Percentiles rank a stretch among this genome's conserved stretches.
phyloP scores from a whole-genome alignment of 2,329 filamentous ascomycete genomes.

The Emergomyces pasteurianus region DNA sequence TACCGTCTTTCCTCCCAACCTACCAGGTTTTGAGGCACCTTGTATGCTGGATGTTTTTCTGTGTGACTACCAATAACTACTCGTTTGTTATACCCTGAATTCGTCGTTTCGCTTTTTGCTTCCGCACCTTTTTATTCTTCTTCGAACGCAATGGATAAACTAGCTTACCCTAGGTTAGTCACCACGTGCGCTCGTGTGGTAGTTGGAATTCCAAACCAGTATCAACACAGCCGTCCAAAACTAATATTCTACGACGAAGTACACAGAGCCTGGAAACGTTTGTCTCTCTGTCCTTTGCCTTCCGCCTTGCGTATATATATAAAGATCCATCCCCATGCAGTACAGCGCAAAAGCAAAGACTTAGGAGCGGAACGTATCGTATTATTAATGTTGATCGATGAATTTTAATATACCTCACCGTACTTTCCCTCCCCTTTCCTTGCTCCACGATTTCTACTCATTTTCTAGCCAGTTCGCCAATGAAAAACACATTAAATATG shows the following conservation, averaged over 20 bases:
- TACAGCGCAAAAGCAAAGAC: neutral
- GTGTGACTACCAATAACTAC: neutral
- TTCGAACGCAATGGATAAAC: neutral
- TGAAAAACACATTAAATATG: no score
- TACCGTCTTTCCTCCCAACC: neutral
- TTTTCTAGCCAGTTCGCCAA: no score
- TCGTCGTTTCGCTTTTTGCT: neutral
- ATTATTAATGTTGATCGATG: neutral
- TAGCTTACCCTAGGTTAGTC: neutral
- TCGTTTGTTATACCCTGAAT: neutral
- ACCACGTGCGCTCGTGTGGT: neutral
- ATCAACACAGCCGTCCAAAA: neutral
- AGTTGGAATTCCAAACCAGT: neutral
- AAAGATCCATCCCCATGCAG: neutral
- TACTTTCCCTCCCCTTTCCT: neutral
- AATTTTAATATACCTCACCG: neutral
- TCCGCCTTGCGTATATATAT: neutral
- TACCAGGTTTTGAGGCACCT: neutral
- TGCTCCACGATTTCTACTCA: no score
- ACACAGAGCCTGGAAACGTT: neutral
- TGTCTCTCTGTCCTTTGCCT: neutral
- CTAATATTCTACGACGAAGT: neutral
- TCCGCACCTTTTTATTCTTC: neutral
- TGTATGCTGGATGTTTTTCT: neutral
- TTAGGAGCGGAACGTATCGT: neutral